Percentiles rank a stretch among this genome's conserved stretches.
These are phyloP conservation scores for Tulasnella sp. DNA, from an alignment of 768 basidiomycete genomes.

Conservation along the genomic window DNA sequence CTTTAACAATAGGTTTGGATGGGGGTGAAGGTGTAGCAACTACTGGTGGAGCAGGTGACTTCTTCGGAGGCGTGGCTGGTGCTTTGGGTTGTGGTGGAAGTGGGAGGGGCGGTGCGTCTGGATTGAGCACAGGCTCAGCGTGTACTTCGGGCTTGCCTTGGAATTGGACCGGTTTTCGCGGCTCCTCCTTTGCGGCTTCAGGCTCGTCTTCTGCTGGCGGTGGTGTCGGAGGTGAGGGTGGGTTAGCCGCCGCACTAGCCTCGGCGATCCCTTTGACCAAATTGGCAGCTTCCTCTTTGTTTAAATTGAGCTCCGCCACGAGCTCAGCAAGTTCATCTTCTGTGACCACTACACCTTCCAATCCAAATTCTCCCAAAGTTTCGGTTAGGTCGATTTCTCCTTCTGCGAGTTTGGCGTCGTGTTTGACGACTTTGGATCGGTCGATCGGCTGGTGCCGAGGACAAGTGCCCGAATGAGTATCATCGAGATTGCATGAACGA, in stretches of 20 bases:
- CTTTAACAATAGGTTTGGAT: neutral
- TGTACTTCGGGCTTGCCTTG: neutral
- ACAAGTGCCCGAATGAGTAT: neutral
- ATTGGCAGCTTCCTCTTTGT: conserved; percentile 71
- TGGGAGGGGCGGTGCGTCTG: neutral
- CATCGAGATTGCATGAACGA: neutral
- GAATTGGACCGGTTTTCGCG: neutral
- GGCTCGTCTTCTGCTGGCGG: neutral
- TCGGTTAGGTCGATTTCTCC: conserved; percentile 62
- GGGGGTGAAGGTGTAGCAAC: neutral
- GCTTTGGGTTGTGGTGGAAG: neutral
- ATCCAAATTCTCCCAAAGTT: conserved; percentile 62
- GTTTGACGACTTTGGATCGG: conserved; percentile 38
- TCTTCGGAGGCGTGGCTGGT: neutral
- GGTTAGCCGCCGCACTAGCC: neutral
- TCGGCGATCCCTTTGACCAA: conserved; percentile 52
- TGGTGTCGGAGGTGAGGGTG: neutral
- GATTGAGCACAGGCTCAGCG: neutral
- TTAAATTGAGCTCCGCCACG: conserved; percentile 70
- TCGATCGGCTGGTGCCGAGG: conserved; percentile 2
- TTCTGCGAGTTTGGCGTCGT: conserved; percentile 45
- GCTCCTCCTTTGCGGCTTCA: neutral
- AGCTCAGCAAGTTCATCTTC: conserved; percentile 67
- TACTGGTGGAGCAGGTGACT: neutral
- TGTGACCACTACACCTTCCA: conserved; percentile 74